Evolutionary conservation across 225 moss, liverwort and hornwort species (phyloP), one percentile per base, ranked within the genome.

Genomic region (Lunularia cruciata): DNA sequence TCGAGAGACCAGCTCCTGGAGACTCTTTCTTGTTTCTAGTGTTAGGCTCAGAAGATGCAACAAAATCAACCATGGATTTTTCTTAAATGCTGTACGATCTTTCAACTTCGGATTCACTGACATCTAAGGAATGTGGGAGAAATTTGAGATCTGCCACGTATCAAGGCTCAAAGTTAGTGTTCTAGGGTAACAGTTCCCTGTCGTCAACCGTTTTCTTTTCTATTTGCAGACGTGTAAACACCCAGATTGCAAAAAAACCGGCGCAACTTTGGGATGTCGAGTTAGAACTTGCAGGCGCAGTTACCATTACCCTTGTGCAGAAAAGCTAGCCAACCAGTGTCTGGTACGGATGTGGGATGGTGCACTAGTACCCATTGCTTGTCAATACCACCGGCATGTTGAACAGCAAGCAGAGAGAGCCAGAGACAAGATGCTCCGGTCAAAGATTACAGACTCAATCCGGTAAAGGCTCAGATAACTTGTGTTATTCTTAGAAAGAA

Each of bases 301-400:
- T 67, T 95, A 84, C 60, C 94, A 95, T 71, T 95, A 91, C 76
- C 94, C 94, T 26, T 95, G 91, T 73, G 94, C 91, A 43, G 89
- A 91, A 72, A 81, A 68, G 63, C 86, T 95, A 34, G 82, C 94
- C 20, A 85, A 77, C 12, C 72, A 18, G 18, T 77, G 91, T 67
- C 73, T 88, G 68, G 57, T 91, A 40, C 91, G 94, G 31, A 95
- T 91, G 91, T 95, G 94, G 89, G 94, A 95, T 77, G 89, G 94
- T 59, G 67, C 79, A 68, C 83, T 71, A 67, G 74, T 89, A 53
- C 89, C 94, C 19, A 68, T 95, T 62, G 94, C 94, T 18, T 95
- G 94, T 72, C 76, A 77, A 63, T 80, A 84, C 76, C 94, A 95
- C 77, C 82, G 88, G 34, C 72, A 85, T 77, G 58, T 86, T 3